These are phyloP conservation scores for Vaccinium vitisidaea DNA, from an alignment of 148 eudicot genomes.

Conservation along the genomic window DNA sequence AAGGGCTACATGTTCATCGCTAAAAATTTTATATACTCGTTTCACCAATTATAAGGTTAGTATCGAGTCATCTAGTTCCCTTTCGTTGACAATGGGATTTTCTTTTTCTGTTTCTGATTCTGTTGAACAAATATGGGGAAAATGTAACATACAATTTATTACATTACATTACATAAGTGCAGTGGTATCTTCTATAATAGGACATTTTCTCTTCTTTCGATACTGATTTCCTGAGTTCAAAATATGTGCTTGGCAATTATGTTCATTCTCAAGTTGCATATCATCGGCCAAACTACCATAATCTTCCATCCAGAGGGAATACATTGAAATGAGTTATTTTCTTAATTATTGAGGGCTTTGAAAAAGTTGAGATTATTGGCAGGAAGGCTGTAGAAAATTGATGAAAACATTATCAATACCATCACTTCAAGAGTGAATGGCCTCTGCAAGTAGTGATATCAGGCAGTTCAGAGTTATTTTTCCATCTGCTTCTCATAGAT, in stretches of 20 bases:
- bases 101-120: background rate
- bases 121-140: background rate
- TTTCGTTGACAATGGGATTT: background rate
- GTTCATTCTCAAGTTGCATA: background rate
- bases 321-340: background rate
- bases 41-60: background rate
- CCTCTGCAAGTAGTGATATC: background rate
- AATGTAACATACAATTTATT: background rate
- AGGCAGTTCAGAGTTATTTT: background rate
- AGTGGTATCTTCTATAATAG: background rate
- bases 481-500: background rate
- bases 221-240: background rate
- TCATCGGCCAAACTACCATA: background rate
- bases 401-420: background rate
- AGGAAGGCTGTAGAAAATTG: background rate
- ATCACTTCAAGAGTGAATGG: background rate
- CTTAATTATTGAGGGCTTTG: background rate
- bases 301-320: background rate
- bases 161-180: background rate
- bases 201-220: background rate
- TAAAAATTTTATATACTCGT: background rate
- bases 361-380: background rate
- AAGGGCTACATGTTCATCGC: too few relatives aligned
- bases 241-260: background rate
- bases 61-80: background rate